Evolutionary conservation across 2,329 filamentous ascomycete genomes (phyloP).

Genomic region (Aspergillus calidoustus): DNA sequence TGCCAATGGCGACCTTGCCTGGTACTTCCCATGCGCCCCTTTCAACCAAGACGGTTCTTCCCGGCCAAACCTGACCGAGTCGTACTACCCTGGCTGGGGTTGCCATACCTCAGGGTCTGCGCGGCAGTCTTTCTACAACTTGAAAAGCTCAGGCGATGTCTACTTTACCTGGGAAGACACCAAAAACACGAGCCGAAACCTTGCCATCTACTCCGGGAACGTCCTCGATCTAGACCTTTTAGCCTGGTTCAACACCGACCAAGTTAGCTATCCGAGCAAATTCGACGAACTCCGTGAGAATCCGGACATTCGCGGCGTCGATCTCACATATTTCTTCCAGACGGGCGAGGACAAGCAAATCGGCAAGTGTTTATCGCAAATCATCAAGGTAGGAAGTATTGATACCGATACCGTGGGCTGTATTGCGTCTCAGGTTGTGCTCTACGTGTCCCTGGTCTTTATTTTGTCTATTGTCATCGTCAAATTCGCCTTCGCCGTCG

Average conservation of each 20-base stretch:
- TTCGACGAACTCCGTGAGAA: constrained; percentile 82
- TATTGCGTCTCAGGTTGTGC: constrained; percentile 94
- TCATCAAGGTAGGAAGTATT: constrained; percentile 92
- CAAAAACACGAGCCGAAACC: constrained; percentile 82
- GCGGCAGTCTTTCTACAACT: constrained; percentile 75
- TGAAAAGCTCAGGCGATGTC: constrained; percentile 77
- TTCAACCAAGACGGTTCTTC: constrained; percentile 94
- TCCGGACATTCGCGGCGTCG: constrained; percentile 74
- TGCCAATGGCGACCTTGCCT: constrained; percentile 73
- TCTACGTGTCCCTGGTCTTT: constrained; percentile 89
- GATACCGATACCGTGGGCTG: constrained; percentile 96
- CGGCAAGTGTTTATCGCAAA: constrained; percentile 86
- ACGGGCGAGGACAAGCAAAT: constrained; percentile 76
- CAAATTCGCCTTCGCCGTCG: constrained; percentile 84
- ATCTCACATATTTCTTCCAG: constrained; percentile 88
- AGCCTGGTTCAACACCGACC: constrained; percentile 82
- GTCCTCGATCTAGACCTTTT: constrained; percentile 90
- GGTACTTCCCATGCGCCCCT: constrained; percentile 93
- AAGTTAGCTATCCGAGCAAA: constrained; percentile 74
- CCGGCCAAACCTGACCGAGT: constrained; percentile 71
- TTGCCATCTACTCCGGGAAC: constrained; percentile 92
- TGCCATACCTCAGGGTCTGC: constrained; percentile 79
- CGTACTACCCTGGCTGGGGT: constrained; percentile 80
- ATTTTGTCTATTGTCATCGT: constrained; percentile 86
- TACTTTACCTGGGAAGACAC: constrained; percentile 97